phyloP scores from a whole-genome alignment of 108 stramenopile species.

The Epipyxis sp. region DNA sequence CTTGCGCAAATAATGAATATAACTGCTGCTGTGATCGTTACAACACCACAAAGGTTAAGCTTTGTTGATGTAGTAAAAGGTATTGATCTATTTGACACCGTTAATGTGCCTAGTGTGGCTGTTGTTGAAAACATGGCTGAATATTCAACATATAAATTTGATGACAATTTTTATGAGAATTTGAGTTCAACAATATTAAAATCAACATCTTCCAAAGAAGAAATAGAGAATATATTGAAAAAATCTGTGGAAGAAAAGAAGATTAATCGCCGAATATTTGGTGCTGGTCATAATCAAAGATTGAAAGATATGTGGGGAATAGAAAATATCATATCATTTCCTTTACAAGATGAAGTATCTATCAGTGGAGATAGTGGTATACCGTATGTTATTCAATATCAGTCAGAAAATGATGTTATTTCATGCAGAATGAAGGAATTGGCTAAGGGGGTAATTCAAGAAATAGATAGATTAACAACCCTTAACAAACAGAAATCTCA shows the following conservation, averaged over 20 bases:
- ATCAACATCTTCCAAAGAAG: not conserved
- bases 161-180: not conserved
- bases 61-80: slow-evolving; percentile 92
- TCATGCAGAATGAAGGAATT: slow-evolving; percentile 49
- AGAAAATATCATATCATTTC: slow-evolving; percentile 70
- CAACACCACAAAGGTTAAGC: slow-evolving; percentile 90
- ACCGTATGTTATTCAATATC: slow-evolving; percentile 61
- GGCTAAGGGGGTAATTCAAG: slow-evolving; percentile 38
- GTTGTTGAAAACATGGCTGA: slow-evolving; percentile 96
- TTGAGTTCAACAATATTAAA: not conserved
- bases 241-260: not conserved
- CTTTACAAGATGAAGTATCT: slow-evolving; percentile 69
- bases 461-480: slow-evolving; percentile 16
- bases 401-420: slow-evolving; percentile 43
- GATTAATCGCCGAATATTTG: slow-evolving; percentile 68
- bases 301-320: slow-evolving; percentile 78
- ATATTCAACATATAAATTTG: not conserved
- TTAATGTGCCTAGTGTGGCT: slow-evolving; percentile 86
- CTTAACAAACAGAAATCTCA: slow-evolving; percentile 38
- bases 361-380: slow-evolving; percentile 73
- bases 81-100: slow-evolving; percentile 84
- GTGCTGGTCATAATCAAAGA: slow-evolving; percentile 65
- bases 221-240: not conserved
- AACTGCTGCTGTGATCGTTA: slow-evolving; percentile 92
- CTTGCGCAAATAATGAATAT: slow-evolving; percentile 84